Conservation (phyloP, 768 basidiomycete species). For the Boletellus emodensis region DNA sequence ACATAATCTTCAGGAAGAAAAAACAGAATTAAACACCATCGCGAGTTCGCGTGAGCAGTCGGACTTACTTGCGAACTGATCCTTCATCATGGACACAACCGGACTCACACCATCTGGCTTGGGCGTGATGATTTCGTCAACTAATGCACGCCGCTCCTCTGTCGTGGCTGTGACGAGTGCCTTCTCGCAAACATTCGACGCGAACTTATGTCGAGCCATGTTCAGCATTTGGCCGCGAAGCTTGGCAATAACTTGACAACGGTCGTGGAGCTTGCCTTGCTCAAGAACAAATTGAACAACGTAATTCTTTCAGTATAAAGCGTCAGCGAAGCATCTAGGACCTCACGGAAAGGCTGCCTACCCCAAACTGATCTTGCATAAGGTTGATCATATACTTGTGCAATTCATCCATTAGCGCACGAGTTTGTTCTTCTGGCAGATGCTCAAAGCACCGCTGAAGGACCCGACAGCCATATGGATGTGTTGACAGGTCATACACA, state of each 20-base stretch:
- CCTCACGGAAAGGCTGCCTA: slow-evolving; percentile 35
- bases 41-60: not conserved
- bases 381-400: slow-evolving; percentile 65
- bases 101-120: slow-evolving; percentile 63
- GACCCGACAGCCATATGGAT: slow-evolving; percentile 93
- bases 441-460: slow-evolving; percentile 91
- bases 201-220: slow-evolving; percentile 87
- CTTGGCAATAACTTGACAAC: slow-evolving; percentile 57
- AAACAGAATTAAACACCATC: slow-evolving; percentile 1
- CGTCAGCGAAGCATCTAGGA: not conserved
- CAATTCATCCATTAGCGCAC: slow-evolving; percentile 78
- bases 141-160: slow-evolving; percentile 62
- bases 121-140: slow-evolving; percentile 76
- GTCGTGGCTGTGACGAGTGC: slow-evolving; percentile 65
- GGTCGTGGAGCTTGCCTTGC: slow-evolving; percentile 69
- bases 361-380: slow-evolving; percentile 91
- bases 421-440: slow-evolving; percentile 62
- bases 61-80: slow-evolving; percentile 81
- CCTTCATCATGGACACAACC: slow-evolving; percentile 74
- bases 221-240: slow-evolving; percentile 74
- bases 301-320: slow-evolving; percentile 63
- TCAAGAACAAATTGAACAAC: slow-evolving; percentile 93
- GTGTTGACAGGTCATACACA: slow-evolving; percentile 77
- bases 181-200: slow-evolving; percentile 95
- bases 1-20: slow-evolving; percentile 62